phyloP scores from a whole-genome alignment of 805 yeast species.

The Sporopachydermia lactativora region DNA sequence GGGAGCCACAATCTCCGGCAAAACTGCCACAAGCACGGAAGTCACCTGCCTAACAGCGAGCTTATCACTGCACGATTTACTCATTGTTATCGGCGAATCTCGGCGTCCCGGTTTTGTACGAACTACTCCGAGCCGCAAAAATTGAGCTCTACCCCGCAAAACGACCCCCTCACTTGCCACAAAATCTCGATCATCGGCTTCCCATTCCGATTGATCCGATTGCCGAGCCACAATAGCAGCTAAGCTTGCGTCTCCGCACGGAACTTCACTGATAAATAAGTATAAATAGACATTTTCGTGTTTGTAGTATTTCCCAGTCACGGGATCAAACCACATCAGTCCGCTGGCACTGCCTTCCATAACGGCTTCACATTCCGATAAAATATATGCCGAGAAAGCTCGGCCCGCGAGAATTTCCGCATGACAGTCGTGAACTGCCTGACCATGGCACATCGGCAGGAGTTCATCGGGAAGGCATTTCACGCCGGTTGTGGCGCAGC shows the following conservation, averaged over 20 bases:
- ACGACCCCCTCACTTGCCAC: conserved; percentile 11
- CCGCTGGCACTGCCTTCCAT: conserved; percentile 9
- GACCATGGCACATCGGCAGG: conserved; percentile 36
- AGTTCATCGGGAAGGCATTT: conserved; percentile 51
- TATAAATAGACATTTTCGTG: conserved; percentile 31
- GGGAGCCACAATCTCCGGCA: neutral
- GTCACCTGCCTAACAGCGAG: conserved; percentile 43
- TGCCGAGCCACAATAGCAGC: conserved; percentile 10
- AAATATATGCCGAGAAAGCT: conserved; percentile 45
- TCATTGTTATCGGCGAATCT: conserved; percentile 57
- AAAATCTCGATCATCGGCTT: conserved; percentile 5
- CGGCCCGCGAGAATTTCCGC: conserved; percentile 75
- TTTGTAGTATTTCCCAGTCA: conserved; percentile 16
- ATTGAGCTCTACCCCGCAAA: conserved; percentile 53
- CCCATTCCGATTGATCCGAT: conserved; percentile 6
- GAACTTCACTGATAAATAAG: conserved; percentile 58
- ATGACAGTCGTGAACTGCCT: conserved; percentile 72
- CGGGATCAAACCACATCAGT: conserved; percentile 3
- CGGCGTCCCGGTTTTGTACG: conserved; percentile 88
- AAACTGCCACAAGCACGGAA: conserved; percentile 17
- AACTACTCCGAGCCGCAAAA: conserved; percentile 43
- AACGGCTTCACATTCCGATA: conserved; percentile 30
- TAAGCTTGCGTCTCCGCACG: conserved; percentile 88
- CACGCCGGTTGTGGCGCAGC: conserved; percentile 67
- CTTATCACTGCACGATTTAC: conserved; percentile 88